A percentile compares a stretch with the other conserved stretches of the same genome.
phyloP scores from a whole-genome alignment of 768 basidiomycete genomes.

The Coprinellus micaceus region DNA sequence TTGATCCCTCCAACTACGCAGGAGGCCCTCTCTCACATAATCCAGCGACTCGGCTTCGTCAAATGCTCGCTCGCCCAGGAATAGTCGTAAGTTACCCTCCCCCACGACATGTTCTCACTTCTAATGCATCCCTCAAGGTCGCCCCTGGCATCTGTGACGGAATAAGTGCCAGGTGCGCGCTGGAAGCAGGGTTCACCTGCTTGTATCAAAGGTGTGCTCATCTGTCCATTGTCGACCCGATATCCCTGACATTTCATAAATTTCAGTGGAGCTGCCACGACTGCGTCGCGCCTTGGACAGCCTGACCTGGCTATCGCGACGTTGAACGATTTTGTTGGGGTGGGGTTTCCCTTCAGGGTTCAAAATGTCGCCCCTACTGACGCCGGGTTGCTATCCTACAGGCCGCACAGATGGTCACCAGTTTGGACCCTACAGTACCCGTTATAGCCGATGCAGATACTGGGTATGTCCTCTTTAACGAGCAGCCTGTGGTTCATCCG shows the following conservation, averaged over 20 bases:
- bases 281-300: conserved; percentile 72
- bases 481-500: too few species aligned
- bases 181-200: conserved; percentile 77
- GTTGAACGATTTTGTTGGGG: conserved; percentile 70
- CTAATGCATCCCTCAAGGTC: conserved; percentile 36
- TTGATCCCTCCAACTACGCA: conserved; percentile 65
- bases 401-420: conserved; percentile 69
- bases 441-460: conserved; percentile 82
- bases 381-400: conserved; percentile 13
- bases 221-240: neutral
- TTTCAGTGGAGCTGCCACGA: conserved; percentile 69
- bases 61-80: conserved; percentile 66
- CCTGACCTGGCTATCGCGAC: conserved; percentile 81
- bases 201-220: conserved; percentile 63
- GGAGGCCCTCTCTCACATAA: conserved; percentile 67
- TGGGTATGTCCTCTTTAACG: conserved; percentile 39
- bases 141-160: conserved; percentile 81
- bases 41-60: conserved; percentile 68
- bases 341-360: conserved; percentile 16
- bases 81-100: conserved; percentile 56
- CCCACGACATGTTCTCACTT: neutral
- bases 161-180: conserved; percentile 74
- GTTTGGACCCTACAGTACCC: conserved; percentile 58
- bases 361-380: neutral
- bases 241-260: neutral